Conservation (phyloP, 2,329 filamentous ascomycete species). For the Acephala macrosclerotiorum region DNA sequence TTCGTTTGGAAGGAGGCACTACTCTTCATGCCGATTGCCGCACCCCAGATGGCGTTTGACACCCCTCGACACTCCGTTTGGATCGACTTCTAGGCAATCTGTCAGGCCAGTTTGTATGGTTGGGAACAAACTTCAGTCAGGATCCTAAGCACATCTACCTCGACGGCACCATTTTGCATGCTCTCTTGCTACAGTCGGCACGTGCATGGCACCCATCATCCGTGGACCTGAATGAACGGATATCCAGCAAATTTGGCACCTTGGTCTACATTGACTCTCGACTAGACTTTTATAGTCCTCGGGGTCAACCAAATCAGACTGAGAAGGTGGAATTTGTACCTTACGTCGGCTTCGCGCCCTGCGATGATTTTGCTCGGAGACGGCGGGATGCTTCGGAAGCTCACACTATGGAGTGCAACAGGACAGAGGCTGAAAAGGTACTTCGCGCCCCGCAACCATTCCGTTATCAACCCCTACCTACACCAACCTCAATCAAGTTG, state of each 20-base stretch:
- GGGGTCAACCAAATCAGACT: not conserved
- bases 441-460: not conserved
- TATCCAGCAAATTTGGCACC: not conserved
- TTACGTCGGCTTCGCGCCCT: not conserved
- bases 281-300: not conserved
- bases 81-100: not conserved
- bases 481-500: not conserved
- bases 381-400: not conserved
- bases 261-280: not conserved
- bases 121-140: not conserved
- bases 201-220: not conserved
- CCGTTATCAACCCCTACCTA: not conserved
- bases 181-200: not conserved
- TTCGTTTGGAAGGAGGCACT: not conserved
- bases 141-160: not conserved
- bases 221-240: not conserved
- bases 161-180: not conserved
- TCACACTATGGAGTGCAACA: not conserved
- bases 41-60: not conserved
- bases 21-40: not conserved
- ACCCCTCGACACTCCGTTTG: not conserved
- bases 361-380: not conserved
- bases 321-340: not conserved
- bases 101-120: not conserved
- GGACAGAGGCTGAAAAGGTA: not conserved